Evolutionary conservation across 2,329 filamentous ascomycete species (phyloP).

Genomic region (Mycosphaerella arachidis): DNA sequence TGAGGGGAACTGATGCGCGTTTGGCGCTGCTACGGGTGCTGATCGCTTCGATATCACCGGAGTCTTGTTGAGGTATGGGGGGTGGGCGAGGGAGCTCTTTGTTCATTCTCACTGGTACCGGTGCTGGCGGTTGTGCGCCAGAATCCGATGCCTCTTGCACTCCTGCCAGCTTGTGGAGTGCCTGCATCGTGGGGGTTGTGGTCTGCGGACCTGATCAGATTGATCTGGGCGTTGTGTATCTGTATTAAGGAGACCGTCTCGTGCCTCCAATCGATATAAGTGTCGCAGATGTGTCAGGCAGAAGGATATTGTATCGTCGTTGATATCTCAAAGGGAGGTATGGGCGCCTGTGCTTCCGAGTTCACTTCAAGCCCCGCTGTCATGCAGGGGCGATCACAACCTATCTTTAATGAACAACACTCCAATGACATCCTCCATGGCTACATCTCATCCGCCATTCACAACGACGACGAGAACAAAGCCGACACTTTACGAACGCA

Average conservation of each 20-base stretch:
- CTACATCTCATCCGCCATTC: neutral
- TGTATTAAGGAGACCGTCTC: neutral
- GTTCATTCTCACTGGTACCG: conserved; percentile 3
- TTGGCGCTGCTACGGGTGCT: conserved; percentile 8
- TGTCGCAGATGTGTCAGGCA: neutral
- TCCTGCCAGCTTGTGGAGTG: conserved; percentile 33
- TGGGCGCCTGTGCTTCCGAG: too few species aligned
- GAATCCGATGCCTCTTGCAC: conserved; percentile 29
- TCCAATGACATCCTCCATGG: neutral
- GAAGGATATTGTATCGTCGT: neutral
- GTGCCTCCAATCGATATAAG: neutral
- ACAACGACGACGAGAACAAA: neutral
- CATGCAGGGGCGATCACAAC: neutral
- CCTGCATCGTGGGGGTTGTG: conserved; percentile 25
- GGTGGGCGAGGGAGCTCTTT: conserved; percentile 22
- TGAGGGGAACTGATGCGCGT: conserved; percentile 32
- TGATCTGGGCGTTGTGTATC: neutral
- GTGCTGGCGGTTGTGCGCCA: conserved; percentile 17
- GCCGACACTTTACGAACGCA: neutral
- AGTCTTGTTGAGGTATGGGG: conserved; percentile 22
- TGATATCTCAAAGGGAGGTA: neutral
- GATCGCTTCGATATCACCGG: conserved; percentile 11
- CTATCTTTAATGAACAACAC: neutral
- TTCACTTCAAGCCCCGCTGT: neutral
- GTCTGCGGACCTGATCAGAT: neutral